These are phyloP conservation scores for Chrysanthemum seticuspe DNA, from an alignment of 129 eudicot species.

Conservation along the genomic window DNA sequence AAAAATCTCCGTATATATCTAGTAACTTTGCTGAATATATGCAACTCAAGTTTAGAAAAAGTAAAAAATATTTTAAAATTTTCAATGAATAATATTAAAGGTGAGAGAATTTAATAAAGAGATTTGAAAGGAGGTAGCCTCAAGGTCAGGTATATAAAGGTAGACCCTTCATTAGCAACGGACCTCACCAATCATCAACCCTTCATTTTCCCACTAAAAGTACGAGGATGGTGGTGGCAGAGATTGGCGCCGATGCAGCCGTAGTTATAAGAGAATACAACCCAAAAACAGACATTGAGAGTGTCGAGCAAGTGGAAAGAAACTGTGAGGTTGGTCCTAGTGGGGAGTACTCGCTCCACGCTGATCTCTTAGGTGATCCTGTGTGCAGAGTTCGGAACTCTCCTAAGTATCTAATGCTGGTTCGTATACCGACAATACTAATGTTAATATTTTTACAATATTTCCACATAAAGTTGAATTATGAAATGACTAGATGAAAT, in stretches of 20 bases:
- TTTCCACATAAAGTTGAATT: too few species aligned
- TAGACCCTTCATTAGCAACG: constrained; percentile 13
- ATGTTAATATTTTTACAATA: not conserved
- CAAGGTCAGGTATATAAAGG: constrained; percentile 59
- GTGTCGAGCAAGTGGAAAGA: constrained; percentile 77
- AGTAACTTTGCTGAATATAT: not conserved
- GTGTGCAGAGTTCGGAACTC: constrained; percentile 89
- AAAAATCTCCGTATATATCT: too few species aligned
- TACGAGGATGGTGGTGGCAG: constrained; percentile 32
- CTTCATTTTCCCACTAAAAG: constrained; percentile 11
- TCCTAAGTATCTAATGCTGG: constrained; percentile 95
- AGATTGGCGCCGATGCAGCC: constrained; percentile 12
- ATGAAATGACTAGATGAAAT: too few species aligned
- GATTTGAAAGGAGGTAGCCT: constrained; percentile 24
- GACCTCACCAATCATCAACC: constrained; percentile 26
- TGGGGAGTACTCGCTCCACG: constrained; percentile 73
- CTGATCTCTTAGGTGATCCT: constrained; percentile 96
- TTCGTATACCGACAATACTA: not conserved
- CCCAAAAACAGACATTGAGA: constrained; percentile 42
- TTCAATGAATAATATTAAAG: not conserved
- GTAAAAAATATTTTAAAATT: not conserved
- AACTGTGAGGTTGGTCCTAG: constrained; percentile 89
- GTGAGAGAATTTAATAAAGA: constrained; percentile 13
- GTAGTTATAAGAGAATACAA: constrained; percentile 59
- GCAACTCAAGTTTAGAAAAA: not conserved